Base-by-base conservation (phyloP, 306 rosid species). In the Prinsepia uniflora region DNA sequence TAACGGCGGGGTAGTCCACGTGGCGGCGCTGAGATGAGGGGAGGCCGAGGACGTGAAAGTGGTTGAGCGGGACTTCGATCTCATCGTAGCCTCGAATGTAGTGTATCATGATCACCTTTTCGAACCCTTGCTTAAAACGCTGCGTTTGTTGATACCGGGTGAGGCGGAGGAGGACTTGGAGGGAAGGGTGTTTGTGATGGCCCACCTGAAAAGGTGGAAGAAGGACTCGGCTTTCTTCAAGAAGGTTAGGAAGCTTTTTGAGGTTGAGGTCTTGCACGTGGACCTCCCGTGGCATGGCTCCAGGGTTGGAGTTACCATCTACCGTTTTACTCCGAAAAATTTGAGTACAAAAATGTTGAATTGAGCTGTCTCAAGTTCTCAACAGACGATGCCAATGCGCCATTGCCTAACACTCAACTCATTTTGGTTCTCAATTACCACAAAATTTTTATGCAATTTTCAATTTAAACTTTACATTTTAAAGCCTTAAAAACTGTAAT, bases 161-260 rank as follows among this genome's bases (percentile, higher is more conserved):
- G 66, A 65, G 6, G 77, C 36, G 53, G 71, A 71, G 54, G 63
- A 50, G 74, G 34, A 55, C 3, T 2, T n/a, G 24, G 62, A 11
- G 48, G 43, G 77, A 57, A 79, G 45, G 82, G 77, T 72, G 74
- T 89, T 94, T 39, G 76, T 94, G 65, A 94, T 94, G 98, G 95
- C 97, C 5, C 97, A 94, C 72, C 39, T 90, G 78, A 86, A 74
- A 80, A 76, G 98, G 85, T 90, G 98, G 98, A 94, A 89, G 52
- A 94, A 90, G 76, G 98, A 94, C 0, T 89, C 95, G 1, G 64
- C 41, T 1, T 94, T 94, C 72, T 94, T 94, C 80, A 90, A 81
- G 90, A 94, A 82, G 59, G 97, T 96, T 0, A 90, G 71, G 85
- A 90, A 87, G 84, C 68, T 71, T 34, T 94, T 94, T 19, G 44